Evolutionary conservation across 2,329 filamentous ascomycete genomes (phyloP), one percentile per base, ranked within the genome.

Genomic region (Emericellopsis atlantica): DNA sequence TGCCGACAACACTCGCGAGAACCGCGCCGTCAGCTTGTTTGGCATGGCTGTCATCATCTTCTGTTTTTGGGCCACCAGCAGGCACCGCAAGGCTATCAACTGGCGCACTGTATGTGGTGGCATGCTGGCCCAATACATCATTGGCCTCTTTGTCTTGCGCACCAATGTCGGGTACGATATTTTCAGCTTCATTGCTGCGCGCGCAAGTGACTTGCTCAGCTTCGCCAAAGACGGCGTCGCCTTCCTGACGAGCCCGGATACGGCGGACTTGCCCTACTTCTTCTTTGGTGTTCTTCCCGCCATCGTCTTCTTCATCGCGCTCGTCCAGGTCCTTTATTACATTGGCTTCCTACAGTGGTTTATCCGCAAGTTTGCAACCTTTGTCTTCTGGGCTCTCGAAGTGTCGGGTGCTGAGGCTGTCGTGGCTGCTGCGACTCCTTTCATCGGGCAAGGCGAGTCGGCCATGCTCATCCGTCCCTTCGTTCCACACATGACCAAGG

Each of bases 321-420:
- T 95, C n/a, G 86, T 94, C 22, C 84, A 93, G 61, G 75, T 95
- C 12, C 62, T 93, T 35, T 93, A 85, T 67, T 83, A 89, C 67
- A 70, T 79, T 51, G 84, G 83, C 3, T 69, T 88, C 47, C 66
- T 95, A 40, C 88, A 94, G 63, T 95, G 89, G 88, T 86, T 89
- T 62, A 77, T 95, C 54, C 69, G 71, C 50, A 95, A 95, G 62
- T 85, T 92, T 51, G 87, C 89, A 44, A 73, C 76, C 40, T 88
- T 95, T 62, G 93, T 95, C 72, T 93, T 90, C 74, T 94, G 86
- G 83, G 74, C 70, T 36, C 81, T 95, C 62, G 74, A 77, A 40
- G 86, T 95, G 6, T 94, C 87, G 5, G 89, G 89, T 45, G 86
- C 86, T 36, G 89, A 95, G 61, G 87, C 89, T n/a, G 84, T 95